Base-by-base conservation (phyloP, 306 rosid genomes). In the Geum urbanum region DNA sequence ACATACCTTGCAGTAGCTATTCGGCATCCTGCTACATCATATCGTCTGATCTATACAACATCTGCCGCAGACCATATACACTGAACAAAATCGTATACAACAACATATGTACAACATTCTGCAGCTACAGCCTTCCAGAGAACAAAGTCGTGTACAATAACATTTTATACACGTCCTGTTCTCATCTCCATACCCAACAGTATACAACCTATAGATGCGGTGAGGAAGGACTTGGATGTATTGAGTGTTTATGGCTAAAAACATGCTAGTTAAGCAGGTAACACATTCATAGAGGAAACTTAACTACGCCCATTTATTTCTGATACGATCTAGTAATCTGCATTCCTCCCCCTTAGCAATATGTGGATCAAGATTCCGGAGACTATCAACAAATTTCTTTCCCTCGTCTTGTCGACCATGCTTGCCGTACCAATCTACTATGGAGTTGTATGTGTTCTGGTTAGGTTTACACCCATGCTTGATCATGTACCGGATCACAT, bases 401-500 rank as follows among this genome's bases (percentile, higher is more conserved):
- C 87, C 98, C 73, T 90, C 96, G 10, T 83, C 88, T n/a, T 52
- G 77, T 15, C 68, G 96, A 66, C 69, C 74, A 44, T 79, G 88
- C 83, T 86, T 92, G 74, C 97, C 85, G 62, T 81, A 90, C 80
- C 90, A 83, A 78, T 92, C 98, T 52, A 92, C 78, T 43, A 92
- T 75, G 61, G 91, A 82, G 81, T 92, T 92, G 77, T 90, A 88
- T 2, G 98, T 92, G 74, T 76, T 85, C 57, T 84, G 84, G 81
- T 90, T 88, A 43, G 96, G 98, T 75, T 68, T 86, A 77, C 96
- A 86, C 72, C 97, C 95, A 22, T 83, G 81, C 79, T 84, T 90
- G 86, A 92, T 88, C 98, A 88, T 90, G 89, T 86, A 87, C 43
- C 77, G 74, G 77, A 90, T 84, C 66, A 92, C 91, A 49, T 84